Conservation (phyloP, 78 protist genomes). For the Guillardia theta region DNA sequence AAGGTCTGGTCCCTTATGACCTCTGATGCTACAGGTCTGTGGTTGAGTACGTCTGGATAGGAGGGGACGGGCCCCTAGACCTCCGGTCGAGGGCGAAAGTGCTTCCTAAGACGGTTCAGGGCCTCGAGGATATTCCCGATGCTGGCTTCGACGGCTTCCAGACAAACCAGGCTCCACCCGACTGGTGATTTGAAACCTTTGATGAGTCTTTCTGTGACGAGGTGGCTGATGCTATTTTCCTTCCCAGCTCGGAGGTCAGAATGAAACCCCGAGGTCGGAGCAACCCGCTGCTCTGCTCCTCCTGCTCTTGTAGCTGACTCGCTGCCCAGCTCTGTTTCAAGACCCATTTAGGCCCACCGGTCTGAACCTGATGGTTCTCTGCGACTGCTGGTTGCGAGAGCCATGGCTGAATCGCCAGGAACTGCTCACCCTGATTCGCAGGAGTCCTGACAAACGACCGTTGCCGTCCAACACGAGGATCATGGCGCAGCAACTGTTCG, state of each 20-base stretch:
- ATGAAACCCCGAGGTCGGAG: not conserved
- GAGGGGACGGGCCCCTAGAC: not conserved
- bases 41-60: not conserved
- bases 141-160: not conserved
- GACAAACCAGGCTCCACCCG: not conserved
- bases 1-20: no score
- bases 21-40: not conserved
- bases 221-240: not conserved
- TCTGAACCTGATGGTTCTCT: not conserved
- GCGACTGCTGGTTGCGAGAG: not conserved
- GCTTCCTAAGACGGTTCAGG: not conserved
- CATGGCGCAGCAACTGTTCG: not conserved
- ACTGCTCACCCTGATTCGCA: no score
- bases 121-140: not conserved
- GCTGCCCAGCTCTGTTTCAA: not conserved
- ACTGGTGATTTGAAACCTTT: not conserved
- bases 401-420: no score
- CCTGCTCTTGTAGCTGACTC: not conserved
- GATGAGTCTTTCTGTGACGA: not conserved
- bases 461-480: not conserved
- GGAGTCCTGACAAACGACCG: not conserved
- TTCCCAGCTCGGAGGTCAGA: not conserved
- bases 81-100: not conserved
- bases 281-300: not conserved
- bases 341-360: not conserved